Evolutionary conservation across 169 alveolate genomes (phyloP), one percentile per base, ranked within the genome.

Genomic region (Cryptosporidium bovis): DNA sequence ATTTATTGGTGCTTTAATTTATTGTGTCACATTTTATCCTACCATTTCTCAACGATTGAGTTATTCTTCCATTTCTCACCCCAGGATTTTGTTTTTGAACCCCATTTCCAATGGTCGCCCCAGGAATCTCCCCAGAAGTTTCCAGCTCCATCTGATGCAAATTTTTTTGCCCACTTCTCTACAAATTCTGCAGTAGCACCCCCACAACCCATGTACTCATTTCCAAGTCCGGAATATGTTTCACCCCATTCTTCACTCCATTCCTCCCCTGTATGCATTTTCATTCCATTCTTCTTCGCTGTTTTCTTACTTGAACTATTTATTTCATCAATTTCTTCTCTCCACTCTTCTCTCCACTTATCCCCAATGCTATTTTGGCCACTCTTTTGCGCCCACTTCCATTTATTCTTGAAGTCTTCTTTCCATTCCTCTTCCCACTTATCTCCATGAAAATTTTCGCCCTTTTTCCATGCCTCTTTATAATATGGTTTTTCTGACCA

Each of bases 351-450:
- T 77, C 48, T 60, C 87, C 87, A 77, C 58, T 34, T 7, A 48
- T 77, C 87, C 16, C 87, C 87, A 46, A 77, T 13, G 27, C 44
- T 62, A 60, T 77, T 77, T 77, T 56, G 40, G 6, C 87, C 87
- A 66, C 77, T 60, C 20, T 77, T 77, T 33, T 60, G 29, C 24
- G 87, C 87, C 87, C 87, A 77, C 6, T 77, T 77, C 87, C 87
- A 77, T n/a, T 62, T 77, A 77, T 77, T 77, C 46, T 77, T 24
- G 20, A 60, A 77, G 20, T 77, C 87, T 31, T 77, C 87, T 48
- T 77, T 77, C 87, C 87, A 77, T 24, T 77, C 87, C n/a, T 77
- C 87, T 33, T 77, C 87, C 87, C 87, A 77, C 24, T 44, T 77
- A 60, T 77, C 87, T 3, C 87, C 87, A 29, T 60, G 27, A 10